Evolutionary conservation across 2,329 filamentous ascomycete species (phyloP).

Genomic region (Cladosporium cucumerinum): DNA sequence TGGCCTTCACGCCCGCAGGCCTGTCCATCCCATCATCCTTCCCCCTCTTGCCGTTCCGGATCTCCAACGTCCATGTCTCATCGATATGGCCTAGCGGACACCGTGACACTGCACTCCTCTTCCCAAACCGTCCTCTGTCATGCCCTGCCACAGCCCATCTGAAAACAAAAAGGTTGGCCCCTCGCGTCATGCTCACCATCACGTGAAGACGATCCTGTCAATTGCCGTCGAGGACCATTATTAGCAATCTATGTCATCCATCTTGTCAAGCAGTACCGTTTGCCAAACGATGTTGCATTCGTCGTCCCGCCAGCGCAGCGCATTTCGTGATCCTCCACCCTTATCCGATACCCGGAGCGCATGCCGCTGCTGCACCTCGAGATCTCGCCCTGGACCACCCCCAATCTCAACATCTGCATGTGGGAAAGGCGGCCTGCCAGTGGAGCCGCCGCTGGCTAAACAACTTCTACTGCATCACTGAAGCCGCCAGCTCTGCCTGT

Average conservation of each 20-base stretch:
- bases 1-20: constrained; percentile 13
- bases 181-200: constrained; percentile 11
- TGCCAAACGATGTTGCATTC: background rate
- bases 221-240: background rate
- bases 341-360: background rate
- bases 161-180: constrained; percentile 13
- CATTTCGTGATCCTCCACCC: constrained; percentile 7
- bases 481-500: background rate
- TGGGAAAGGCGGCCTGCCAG: constrained; percentile 1
- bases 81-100: background rate
- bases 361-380: background rate
- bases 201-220: constrained; percentile 4
- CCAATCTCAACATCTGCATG: constrained; percentile 6
- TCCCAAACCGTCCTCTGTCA: background rate
- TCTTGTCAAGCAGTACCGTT: background rate
- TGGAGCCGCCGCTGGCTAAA: background rate
- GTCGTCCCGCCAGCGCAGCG: background rate
- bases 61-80: constrained; percentile 17
- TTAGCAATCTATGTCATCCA: background rate
- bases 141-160: background rate
- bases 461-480: constrained; percentile 8
- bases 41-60: constrained; percentile 10
- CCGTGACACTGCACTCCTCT: background rate
- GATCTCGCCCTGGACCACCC: background rate
- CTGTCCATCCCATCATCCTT: background rate